These are phyloP conservation scores for Thelonectria rubi DNA, from an alignment of 2,329 filamentous ascomycete genomes.

Conservation along the genomic window DNA sequence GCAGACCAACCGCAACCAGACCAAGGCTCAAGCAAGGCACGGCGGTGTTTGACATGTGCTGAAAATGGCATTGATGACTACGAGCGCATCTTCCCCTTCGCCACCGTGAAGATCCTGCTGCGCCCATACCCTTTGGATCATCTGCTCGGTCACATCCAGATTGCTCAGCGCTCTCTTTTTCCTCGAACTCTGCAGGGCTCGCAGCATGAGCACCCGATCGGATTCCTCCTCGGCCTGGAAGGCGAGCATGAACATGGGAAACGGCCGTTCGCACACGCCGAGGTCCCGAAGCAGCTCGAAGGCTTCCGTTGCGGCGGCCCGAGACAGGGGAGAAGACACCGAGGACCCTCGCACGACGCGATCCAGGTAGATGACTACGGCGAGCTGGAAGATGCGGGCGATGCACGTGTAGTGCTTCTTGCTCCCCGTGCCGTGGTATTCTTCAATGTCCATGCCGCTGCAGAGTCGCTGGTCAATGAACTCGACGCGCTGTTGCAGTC, in stretches of 20 bases:
- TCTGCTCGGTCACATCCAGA: slow-evolving; percentile 7
- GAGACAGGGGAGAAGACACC: background rate
- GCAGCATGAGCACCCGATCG: slow-evolving; percentile 8
- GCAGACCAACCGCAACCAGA: too few relatives aligned
- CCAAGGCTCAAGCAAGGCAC: slow-evolving; percentile 4
- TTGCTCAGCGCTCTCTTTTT: background rate
- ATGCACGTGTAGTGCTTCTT: slow-evolving; percentile 5
- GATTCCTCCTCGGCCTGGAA: slow-evolving; percentile 10
- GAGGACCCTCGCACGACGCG: slow-evolving; percentile 13
- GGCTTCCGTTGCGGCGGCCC: slow-evolving; percentile 8
- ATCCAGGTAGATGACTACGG: slow-evolving; percentile 14
- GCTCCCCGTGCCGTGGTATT: background rate
- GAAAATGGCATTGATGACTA: slow-evolving; percentile 11
- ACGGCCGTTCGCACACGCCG: slow-evolving; percentile 15
- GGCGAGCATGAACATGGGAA: slow-evolving; percentile 15
- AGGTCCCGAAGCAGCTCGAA: slow-evolving; percentile 2
- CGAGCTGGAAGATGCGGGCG: slow-evolving; percentile 11
- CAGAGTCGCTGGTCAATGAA: slow-evolving; percentile 8
- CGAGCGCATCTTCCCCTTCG: slow-evolving; percentile 2
- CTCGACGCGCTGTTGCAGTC: slow-evolving; percentile 8
- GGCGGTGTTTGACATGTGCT: slow-evolving; percentile 8
- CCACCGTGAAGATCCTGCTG: slow-evolving; percentile 6
- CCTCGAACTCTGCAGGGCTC: background rate
- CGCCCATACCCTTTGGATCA: slow-evolving; percentile 11
- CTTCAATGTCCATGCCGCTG: slow-evolving; percentile 7